Evolutionary conservation across 208 protist genomes (phyloP).

Genomic region (Acanthamoeba divionensis): DNA sequence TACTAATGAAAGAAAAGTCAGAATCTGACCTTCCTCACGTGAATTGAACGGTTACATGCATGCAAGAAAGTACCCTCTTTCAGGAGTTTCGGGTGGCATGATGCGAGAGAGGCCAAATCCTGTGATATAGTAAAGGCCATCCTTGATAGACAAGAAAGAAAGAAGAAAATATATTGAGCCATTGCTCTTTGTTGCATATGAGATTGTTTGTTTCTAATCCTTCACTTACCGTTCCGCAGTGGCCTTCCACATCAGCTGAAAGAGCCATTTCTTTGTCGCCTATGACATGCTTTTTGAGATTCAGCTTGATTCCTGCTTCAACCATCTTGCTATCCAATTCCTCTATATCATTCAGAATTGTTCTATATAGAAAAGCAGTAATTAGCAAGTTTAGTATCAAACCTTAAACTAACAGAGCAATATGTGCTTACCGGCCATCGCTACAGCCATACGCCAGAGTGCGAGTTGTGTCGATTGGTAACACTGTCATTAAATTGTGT

Average conservation of each 20-base stretch:
- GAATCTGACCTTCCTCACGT: neutral
- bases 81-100: constrained; percentile 45
- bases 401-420: too few species aligned
- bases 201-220: neutral
- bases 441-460: constrained; percentile 31
- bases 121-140: constrained; percentile 34
- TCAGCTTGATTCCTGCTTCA: constrained; percentile 29
- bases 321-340: constrained; percentile 33
- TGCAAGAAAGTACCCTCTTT: constrained; percentile 13
- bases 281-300: constrained; percentile 52
- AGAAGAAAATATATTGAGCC: neutral
- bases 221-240: neutral
- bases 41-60: neutral
- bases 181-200: neutral
- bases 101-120: constrained; percentile 28
- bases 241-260: constrained; percentile 15
- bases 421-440: too few species aligned
- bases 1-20: neutral
- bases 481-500: neutral
- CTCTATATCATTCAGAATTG: constrained; percentile 33
- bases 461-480: constrained; percentile 36
- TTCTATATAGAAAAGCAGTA: too few species aligned
- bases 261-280: constrained; percentile 41
- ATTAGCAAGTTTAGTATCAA: too few species aligned
- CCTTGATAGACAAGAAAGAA: neutral